These are phyloP conservation scores for Microbotryum lychnidis-dioicae DNA, from an alignment of 1,284 basidiomycete species.

Conservation along the genomic window DNA sequence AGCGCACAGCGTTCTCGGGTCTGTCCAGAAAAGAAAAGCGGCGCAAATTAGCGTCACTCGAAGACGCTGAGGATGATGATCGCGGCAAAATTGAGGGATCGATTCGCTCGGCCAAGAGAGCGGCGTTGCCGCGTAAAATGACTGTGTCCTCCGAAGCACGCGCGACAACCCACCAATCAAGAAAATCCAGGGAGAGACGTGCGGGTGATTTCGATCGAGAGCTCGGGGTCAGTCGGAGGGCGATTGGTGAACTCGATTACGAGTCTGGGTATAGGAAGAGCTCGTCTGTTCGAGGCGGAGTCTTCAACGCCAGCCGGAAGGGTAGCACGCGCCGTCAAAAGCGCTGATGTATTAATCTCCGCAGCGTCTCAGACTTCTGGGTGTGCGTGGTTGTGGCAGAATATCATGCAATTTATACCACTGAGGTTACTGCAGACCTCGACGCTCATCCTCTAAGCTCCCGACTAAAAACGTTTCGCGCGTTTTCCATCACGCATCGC, in stretches of 20 bases:
- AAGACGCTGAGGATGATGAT: slow-evolving; percentile 55
- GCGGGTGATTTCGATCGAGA: slow-evolving; percentile 22
- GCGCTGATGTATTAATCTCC: slow-evolving; percentile 5
- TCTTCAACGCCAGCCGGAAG: slow-evolving; percentile 5
- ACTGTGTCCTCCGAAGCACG: slow-evolving; percentile 11
- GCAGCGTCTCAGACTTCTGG: background rate
- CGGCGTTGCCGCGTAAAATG: slow-evolving; percentile 33
- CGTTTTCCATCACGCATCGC: too few relatives aligned
- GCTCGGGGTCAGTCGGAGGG: slow-evolving; percentile 14
- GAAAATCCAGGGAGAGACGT: slow-evolving; percentile 16
- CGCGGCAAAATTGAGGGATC: slow-evolving; percentile 55
- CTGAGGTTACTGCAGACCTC: too few relatives aligned
- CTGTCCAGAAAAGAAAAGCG: slow-evolving; percentile 74
- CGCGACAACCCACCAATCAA: background rate
- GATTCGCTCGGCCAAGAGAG: slow-evolving; percentile 77
- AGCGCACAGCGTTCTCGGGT: slow-evolving; percentile 52
- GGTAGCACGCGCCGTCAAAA: slow-evolving; percentile 6
- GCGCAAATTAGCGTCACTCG: slow-evolving; percentile 72
- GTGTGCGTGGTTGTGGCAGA: too few relatives aligned
- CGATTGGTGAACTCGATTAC: background rate
- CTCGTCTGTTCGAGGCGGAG: slow-evolving; percentile 14
- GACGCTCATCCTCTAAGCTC: too few relatives aligned
- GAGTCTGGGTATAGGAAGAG: slow-evolving; percentile 1
- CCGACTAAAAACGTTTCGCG: too few relatives aligned
- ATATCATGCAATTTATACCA: too few relatives aligned